These are phyloP conservation scores for Glarea lozoyensis DNA, from an alignment of 495 filamentous ascomycete species.

Conservation along the genomic window DNA sequence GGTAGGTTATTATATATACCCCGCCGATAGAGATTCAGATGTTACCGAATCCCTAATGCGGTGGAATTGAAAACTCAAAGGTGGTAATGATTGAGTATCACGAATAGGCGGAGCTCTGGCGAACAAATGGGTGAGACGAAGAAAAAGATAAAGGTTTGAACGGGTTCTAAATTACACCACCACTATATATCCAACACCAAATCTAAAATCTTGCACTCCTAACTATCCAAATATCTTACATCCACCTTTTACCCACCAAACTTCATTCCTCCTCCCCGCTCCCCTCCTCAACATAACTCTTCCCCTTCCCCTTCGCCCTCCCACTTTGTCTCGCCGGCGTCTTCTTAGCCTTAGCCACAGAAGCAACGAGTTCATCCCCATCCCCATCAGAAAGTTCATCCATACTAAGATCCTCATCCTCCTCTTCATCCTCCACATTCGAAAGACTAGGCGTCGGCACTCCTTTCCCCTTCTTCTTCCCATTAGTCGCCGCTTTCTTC, in stretches of 20 bases:
- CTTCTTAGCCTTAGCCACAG: background rate
- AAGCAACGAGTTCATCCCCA: background rate
- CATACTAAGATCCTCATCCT: constrained; percentile 22
- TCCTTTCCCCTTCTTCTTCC: constrained; percentile 20
- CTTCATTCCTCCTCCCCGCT: constrained; percentile 8
- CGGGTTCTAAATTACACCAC: no score
- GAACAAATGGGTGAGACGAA: no score
- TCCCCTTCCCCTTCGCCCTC: constrained; percentile 12
- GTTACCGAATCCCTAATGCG: no score
- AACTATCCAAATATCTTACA: no score
- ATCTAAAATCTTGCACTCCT: no score
- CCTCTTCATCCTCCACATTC: constrained; percentile 21
- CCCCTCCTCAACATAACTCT: constrained; percentile 11
- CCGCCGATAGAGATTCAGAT: no score
- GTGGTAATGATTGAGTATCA: no score
- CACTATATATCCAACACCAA: no score
- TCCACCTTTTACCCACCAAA: background rate
- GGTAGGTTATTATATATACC: no score
- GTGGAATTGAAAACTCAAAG: no score
- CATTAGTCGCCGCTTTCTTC: constrained; percentile 10
- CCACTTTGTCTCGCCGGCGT: constrained; percentile 1
- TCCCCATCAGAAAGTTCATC: constrained; percentile 18
- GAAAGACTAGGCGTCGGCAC: constrained; percentile 20
- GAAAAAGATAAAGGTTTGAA: no score
- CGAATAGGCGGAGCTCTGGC: no score